Evolutionary conservation across 352 stramenopile genomes (phyloP).

Genomic region (Phytopythium oedochilum): DNA sequence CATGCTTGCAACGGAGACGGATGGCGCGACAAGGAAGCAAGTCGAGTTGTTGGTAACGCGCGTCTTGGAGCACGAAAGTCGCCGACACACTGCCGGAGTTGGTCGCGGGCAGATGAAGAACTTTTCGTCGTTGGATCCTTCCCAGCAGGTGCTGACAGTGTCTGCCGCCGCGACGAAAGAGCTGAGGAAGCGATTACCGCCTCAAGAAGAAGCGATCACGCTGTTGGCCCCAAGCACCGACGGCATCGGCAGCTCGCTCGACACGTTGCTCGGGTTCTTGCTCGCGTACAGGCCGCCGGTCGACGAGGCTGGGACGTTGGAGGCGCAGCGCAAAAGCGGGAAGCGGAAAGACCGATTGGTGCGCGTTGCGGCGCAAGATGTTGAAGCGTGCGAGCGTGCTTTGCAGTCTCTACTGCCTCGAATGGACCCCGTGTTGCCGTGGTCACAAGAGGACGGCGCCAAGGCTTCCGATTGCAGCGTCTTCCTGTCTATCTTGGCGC

Average conservation of each 20-base stretch:
- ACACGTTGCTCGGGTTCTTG: slow-evolving; percentile 26
- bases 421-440: slow-evolving; percentile 18
- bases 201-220: slow-evolving; percentile 15
- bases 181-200: slow-evolving; percentile 38
- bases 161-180: slow-evolving; percentile 60
- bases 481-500: slow-evolving; percentile 27
- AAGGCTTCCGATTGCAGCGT: slow-evolving; percentile 4
- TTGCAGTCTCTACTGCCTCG: slow-evolving; percentile 14
- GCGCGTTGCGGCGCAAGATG: slow-evolving; percentile 39
- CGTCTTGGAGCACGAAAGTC: slow-evolving; percentile 39
- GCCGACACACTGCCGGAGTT: slow-evolving; percentile 25
- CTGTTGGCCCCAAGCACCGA: neutral
- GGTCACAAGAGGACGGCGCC: neutral
- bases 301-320: slow-evolving; percentile 16
- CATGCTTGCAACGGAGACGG: slow-evolving; percentile 27
- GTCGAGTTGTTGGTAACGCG: slow-evolving; percentile 30
- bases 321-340: slow-evolving; percentile 15
- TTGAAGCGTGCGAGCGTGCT: slow-evolving; percentile 25
- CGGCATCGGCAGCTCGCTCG: slow-evolving; percentile 7
- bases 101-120: slow-evolving; percentile 29
- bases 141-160: slow-evolving; percentile 14
- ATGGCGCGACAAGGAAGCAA: slow-evolving; percentile 25
- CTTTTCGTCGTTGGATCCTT: slow-evolving; percentile 21
- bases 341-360: slow-evolving; percentile 56
- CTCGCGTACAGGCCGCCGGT: slow-evolving; percentile 35